Percentiles rank a stretch among this genome's conserved stretches.
Evolutionary conservation across 1,284 basidiomycete species (phyloP).

Genomic region (Boletus austroedulis): DNA sequence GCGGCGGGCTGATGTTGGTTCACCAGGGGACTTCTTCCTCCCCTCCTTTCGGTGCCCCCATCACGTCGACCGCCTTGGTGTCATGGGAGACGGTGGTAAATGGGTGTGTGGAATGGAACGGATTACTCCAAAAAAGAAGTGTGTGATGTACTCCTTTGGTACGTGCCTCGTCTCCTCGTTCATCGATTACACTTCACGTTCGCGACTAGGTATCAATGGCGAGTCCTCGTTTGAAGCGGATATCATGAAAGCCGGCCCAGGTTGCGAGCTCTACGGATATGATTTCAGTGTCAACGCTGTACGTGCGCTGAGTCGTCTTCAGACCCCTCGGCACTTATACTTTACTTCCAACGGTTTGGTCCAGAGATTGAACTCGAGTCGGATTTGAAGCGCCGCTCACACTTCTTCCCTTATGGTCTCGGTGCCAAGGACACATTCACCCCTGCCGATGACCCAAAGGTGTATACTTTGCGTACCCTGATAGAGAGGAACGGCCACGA

Average conservation of each 20-base stretch:
- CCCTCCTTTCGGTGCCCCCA: not conserved
- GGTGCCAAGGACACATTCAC: constrained; percentile 36
- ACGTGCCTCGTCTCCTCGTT: not conserved
- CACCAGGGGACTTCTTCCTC: not conserved
- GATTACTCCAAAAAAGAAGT: constrained; percentile 42
- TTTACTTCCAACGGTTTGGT: constrained; percentile 40
- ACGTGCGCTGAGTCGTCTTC: not conserved
- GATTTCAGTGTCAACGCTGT: constrained; percentile 49
- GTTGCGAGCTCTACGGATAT: constrained; percentile 51
- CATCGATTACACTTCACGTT: not conserved
- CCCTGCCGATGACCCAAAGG: constrained; percentile 37
- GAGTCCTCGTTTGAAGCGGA: constrained; percentile 56
- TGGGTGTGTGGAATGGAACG: constrained; percentile 51
- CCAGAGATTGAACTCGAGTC: constrained; percentile 29
- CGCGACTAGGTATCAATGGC: constrained; percentile 42
- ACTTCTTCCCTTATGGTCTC: constrained; percentile 47
- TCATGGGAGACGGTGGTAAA: not conserved
- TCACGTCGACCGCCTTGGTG: not conserved
- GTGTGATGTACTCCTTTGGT: constrained; percentile 52
- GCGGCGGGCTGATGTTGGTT: not conserved
- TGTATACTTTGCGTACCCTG: constrained; percentile 45
- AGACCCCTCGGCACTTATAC: not conserved
- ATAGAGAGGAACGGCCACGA: constrained; percentile 40
- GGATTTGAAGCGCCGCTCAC: constrained; percentile 44
- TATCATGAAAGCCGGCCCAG: constrained; percentile 38